Evolutionary conservation across 1,139 yeast genomes (phyloP).

Genomic region (Meyerozyma carpophila): DNA sequence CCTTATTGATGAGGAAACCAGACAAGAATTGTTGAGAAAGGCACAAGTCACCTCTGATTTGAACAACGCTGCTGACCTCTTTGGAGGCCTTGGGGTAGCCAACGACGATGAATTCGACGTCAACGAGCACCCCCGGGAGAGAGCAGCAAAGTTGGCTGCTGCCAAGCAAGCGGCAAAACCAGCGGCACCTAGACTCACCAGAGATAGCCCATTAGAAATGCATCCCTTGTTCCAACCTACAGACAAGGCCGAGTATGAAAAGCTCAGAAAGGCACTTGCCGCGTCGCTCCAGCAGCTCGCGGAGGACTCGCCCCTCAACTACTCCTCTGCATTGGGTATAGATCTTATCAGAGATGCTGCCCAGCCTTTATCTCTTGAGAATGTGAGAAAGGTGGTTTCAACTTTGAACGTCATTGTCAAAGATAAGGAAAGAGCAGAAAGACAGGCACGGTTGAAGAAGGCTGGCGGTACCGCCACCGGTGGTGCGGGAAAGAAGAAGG

Average conservation of each 20-base stretch:
- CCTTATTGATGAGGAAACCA: constrained; percentile 49
- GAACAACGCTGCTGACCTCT: constrained; percentile 87
- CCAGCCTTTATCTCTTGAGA: constrained; percentile 76
- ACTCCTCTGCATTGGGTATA: constrained; percentile 70
- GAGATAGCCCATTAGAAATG: constrained; percentile 62
- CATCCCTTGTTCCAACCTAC: constrained; percentile 81
- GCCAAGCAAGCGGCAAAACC: constrained; percentile 34
- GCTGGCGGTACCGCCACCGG: constrained; percentile 86
- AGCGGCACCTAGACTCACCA: constrained; percentile 35
- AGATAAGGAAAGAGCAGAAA: constrained; percentile 86
- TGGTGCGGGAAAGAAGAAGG: constrained; percentile 95
- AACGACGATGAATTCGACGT: constrained; percentile 36
- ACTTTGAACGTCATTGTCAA: constrained; percentile 77
- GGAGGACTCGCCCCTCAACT: constrained; percentile 59
- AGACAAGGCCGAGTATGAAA: constrained; percentile 77
- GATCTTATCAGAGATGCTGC: constrained; percentile 83
- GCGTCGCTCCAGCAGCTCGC: constrained; percentile 63
- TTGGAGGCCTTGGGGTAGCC: constrained; percentile 77
- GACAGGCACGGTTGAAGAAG: constrained; percentile 73
- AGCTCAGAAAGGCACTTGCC: constrained; percentile 71
- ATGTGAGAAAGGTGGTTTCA: constrained; percentile 77
- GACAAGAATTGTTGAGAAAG: constrained; percentile 66
- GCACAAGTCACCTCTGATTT: constrained; percentile 84
- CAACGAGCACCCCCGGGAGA: constrained; percentile 63
- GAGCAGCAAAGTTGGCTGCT: constrained; percentile 49